Conservation (phyloP, 2,329 filamentous ascomycete genomes). For the Phaeosphaeria sp. region DNA sequence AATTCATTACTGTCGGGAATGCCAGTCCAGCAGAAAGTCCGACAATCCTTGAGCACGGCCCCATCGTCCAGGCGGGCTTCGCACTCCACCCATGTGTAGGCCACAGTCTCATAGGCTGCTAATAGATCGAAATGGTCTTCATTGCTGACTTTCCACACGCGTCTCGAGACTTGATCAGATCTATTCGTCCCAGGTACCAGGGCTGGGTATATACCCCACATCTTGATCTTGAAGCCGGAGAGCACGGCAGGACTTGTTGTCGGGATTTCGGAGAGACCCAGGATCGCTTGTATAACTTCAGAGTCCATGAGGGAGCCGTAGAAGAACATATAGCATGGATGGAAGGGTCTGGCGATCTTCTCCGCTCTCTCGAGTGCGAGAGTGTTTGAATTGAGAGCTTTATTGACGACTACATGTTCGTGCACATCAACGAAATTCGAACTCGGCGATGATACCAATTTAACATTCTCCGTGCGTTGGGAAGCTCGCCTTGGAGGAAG, state of each 20-base stretch:
- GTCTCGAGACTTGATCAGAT: conserved; percentile 14
- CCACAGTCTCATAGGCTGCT: conserved; percentile 26
- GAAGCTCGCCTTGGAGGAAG: not conserved
- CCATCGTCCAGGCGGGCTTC: conserved; percentile 17
- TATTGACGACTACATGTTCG: not conserved
- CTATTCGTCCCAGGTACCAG: conserved; percentile 13
- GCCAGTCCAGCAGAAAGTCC: conserved; percentile 30
- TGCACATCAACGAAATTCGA: conserved; percentile 3
- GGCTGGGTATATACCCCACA: conserved; percentile 45
- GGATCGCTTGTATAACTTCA: conserved; percentile 35
- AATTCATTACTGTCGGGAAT: conserved; percentile 26
- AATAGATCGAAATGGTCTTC: conserved; percentile 23
- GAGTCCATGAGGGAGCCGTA: conserved; percentile 44
- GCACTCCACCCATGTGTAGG: conserved; percentile 25
- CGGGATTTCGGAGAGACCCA: conserved; percentile 28
- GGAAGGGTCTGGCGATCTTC: conserved; percentile 17
- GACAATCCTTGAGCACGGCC: conserved; percentile 11
- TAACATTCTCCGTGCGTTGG: not conserved
- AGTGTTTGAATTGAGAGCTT: conserved; percentile 5
- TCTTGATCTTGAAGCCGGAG: conserved; percentile 31
- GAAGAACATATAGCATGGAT: conserved; percentile 38
- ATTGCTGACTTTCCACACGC: conserved; percentile 17
- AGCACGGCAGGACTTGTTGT: conserved; percentile 27
- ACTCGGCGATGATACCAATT: conserved; percentile 1
- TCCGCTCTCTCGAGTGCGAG: conserved; percentile 9